Conservation (phyloP, 805 yeast genomes). For the Sugiyamaella chiloensis region DNA sequence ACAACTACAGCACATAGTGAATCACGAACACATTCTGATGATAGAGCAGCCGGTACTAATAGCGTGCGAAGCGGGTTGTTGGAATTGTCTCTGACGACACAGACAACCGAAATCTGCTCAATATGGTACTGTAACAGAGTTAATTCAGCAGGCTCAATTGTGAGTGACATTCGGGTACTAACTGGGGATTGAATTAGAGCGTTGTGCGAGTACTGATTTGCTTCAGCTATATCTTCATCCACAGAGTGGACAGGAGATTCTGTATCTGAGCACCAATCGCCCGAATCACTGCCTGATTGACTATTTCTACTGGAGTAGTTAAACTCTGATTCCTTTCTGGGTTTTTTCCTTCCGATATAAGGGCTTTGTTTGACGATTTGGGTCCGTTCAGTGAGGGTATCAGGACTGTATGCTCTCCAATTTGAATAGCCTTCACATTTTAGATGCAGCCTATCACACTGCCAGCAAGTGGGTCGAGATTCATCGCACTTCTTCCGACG, state of each 20-base stretch:
- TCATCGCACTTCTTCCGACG: slow-evolving; percentile 11
- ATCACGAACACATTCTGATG: not conserved
- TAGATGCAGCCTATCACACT: slow-evolving; percentile 3
- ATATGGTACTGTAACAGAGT: slow-evolving; percentile 8
- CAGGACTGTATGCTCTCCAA: slow-evolving; percentile 8
- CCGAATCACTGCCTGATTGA: no score
- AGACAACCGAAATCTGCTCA: slow-evolving; percentile 4
- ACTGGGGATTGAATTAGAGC: not conserved
- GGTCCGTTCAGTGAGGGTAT: no score
- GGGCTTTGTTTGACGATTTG: no score
- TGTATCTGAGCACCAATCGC: no score
- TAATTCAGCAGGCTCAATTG: slow-evolving; percentile 2
- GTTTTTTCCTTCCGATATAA: no score
- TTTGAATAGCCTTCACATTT: slow-evolving; percentile 6
- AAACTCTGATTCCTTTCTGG: no score
- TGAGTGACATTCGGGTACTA: slow-evolving; percentile 1
- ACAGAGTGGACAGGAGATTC: no score
- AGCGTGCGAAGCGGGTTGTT: slow-evolving; percentile 7
- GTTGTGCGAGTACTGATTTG: no score
- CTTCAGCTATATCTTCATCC: no score
- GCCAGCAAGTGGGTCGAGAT: slow-evolving; percentile 1
- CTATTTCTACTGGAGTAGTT: no score
- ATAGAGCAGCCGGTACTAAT: slow-evolving; percentile 6
- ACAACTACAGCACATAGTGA: slow-evolving; percentile 7
- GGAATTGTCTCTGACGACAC: slow-evolving; percentile 1